Evolutionary conservation across 352 stramenopile species (phyloP).

Genomic region (Phytopythium litorale): DNA sequence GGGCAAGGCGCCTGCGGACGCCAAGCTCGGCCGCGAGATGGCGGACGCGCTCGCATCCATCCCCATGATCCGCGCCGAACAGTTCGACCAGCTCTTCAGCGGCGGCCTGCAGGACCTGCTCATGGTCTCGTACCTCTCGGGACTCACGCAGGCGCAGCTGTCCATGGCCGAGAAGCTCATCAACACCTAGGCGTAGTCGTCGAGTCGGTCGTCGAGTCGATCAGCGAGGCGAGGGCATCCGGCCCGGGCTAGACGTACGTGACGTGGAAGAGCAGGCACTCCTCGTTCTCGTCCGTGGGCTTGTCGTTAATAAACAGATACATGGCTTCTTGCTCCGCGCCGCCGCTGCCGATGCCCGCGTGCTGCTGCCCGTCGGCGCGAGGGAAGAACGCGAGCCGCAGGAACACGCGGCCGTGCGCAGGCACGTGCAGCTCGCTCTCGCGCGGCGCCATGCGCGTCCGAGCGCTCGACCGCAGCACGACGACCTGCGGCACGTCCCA

Average conservation of each 20-base stretch:
- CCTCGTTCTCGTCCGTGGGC: conserved; percentile 89
- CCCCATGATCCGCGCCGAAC: conserved; percentile 90
- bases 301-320: conserved; percentile 93
- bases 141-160: conserved; percentile 96
- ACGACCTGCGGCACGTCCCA: conserved; percentile 87
- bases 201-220: background rate
- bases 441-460: conserved; percentile 62
- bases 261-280: conserved; percentile 89
- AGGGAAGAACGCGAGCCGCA: conserved; percentile 47
- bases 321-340: conserved; percentile 33
- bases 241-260: conserved; percentile 37
- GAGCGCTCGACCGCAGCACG: conserved; percentile 78
- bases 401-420: conserved; percentile 43
- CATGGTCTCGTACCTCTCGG: conserved; percentile 98
- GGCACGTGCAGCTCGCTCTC: conserved; percentile 57
- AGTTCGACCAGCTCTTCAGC: conserved; percentile 97
- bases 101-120: conserved; percentile 97
- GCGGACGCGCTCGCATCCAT: conserved; percentile 92
- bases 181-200: conserved; percentile 57
- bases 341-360: too few relatives aligned
- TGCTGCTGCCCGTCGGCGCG: conserved; percentile 3
- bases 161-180: conserved; percentile 98
- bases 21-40: conserved; percentile 91
- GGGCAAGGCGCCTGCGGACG: conserved; percentile 67
- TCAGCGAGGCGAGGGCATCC: too few relatives aligned